These are phyloP conservation scores for Trichosporon faecale DNA, from an alignment of 1,284 basidiomycete species.

Conservation along the genomic window DNA sequence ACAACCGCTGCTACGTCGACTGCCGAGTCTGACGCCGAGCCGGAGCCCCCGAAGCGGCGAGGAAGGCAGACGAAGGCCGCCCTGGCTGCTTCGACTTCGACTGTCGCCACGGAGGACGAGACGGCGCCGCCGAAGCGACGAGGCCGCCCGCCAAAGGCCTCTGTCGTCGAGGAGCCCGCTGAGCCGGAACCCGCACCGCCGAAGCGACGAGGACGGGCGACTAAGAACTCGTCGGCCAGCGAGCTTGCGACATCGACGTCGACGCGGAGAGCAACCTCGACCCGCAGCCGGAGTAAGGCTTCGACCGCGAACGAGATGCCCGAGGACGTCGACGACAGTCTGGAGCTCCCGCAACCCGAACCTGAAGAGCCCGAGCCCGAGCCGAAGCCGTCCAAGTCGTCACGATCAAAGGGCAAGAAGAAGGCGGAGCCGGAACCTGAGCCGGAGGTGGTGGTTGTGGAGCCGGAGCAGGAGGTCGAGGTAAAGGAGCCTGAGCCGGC, in stretches of 20 bases:
- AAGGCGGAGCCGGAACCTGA: conserved; percentile 8
- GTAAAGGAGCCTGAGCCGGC: conserved; percentile 5
- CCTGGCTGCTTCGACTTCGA: background rate
- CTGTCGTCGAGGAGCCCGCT: background rate
- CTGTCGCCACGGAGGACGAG: conserved; percentile 9
- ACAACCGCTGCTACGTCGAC: background rate
- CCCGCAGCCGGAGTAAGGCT: conserved; percentile 8
- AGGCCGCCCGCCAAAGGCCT: conserved; percentile 16
- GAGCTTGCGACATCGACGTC: background rate
- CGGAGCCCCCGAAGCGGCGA: background rate
- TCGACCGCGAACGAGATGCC: conserved; percentile 10
- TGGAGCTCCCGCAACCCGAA: background rate
- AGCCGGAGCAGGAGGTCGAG: conserved; percentile 5
- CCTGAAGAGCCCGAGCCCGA: background rate
- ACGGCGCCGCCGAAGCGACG: background rate
- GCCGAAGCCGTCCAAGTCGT: conserved; percentile 8
- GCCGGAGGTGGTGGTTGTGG: background rate
- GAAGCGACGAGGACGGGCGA: conserved; percentile 8
- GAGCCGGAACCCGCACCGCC: background rate
- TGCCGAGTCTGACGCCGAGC: background rate
- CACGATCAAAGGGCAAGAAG: conserved; percentile 8
- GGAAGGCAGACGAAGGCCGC: background rate
- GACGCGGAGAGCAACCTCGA: conserved; percentile 1
- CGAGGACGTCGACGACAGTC: background rate
- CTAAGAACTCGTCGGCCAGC: background rate